Evolutionary conservation across 768 basidiomycete genomes (phyloP).

Genomic region (Phaeolepiota aurea): DNA sequence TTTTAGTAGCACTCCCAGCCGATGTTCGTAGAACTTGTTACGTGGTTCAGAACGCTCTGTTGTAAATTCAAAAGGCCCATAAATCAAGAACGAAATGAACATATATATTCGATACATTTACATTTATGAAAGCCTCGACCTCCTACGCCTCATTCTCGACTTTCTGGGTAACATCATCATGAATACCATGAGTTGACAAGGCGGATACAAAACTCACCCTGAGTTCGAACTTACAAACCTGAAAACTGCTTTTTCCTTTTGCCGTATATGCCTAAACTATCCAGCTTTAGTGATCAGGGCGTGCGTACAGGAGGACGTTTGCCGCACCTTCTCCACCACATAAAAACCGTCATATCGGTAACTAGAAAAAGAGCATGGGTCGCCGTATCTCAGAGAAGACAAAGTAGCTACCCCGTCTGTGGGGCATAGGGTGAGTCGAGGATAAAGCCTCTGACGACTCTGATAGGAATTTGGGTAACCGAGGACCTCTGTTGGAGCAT

Average conservation of each 20-base stretch:
- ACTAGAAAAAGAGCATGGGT: slow-evolving; percentile 10
- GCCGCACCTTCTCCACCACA: slow-evolving; percentile 21
- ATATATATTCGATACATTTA: too few relatives aligned
- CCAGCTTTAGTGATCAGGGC: background rate
- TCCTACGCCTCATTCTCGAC: too few relatives aligned
- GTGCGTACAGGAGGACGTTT: background rate
- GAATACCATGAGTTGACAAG: too few relatives aligned
- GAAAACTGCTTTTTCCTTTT: slow-evolving; percentile 18
- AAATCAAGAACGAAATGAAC: too few relatives aligned
- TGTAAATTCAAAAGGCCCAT: too few relatives aligned
- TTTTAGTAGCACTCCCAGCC: too few relatives aligned
- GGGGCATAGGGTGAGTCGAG: slow-evolving; percentile 25
- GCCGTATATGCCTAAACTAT: slow-evolving; percentile 19
- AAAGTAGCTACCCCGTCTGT: slow-evolving; percentile 16
- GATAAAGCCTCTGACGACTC: slow-evolving; percentile 30
- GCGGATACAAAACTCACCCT: too few relatives aligned
- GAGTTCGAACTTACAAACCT: slow-evolving; percentile 21
- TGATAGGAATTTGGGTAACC: slow-evolving; percentile 23
- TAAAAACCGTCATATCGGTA: slow-evolving; percentile 39
- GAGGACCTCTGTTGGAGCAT: slow-evolving; percentile 16
- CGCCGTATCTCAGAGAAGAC: background rate
- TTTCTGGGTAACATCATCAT: too few relatives aligned
- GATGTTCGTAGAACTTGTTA: too few relatives aligned
- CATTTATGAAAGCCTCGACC: too few relatives aligned
- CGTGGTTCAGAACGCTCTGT: too few relatives aligned